These are phyloP conservation scores for Lentinus polychrous DNA, from an alignment of 1,284 basidiomycete species.

Conservation along the genomic window DNA sequence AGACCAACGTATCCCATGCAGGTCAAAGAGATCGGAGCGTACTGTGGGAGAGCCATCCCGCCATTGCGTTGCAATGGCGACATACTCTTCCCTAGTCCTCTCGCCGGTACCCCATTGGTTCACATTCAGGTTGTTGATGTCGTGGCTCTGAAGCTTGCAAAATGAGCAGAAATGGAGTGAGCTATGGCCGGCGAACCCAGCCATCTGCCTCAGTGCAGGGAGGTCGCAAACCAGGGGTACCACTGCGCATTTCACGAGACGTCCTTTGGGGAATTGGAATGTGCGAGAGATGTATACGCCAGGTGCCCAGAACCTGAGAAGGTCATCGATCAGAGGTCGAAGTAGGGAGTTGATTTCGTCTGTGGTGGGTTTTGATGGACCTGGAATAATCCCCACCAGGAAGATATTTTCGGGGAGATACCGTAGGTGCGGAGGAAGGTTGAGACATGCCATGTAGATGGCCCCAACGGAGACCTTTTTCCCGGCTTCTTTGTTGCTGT, in stretches of 20 bases:
- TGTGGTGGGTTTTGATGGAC: conserved; percentile 11
- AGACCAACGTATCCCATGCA: conserved; percentile 27
- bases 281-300: conserved; percentile 13
- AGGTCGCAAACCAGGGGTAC: conserved; percentile 5
- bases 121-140: conserved; percentile 1
- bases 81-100: background rate
- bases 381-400: conserved; percentile 18
- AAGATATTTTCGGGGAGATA: conserved; percentile 21
- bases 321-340: conserved; percentile 15
- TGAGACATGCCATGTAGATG: conserved; percentile 13
- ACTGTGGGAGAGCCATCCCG: conserved; percentile 1
- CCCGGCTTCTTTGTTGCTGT: conserved; percentile 20
- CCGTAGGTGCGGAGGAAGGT: conserved; percentile 18
- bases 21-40: conserved; percentile 11
- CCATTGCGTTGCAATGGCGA: background rate
- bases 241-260: conserved; percentile 1
- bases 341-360: conserved; percentile 18
- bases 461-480: conserved; percentile 14
- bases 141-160: background rate
- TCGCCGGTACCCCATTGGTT: background rate
- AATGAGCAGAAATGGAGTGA: conserved; percentile 1
- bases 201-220: background rate
- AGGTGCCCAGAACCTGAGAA: conserved; percentile 12
- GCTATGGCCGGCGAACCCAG: background rate
- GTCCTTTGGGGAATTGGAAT: conserved; percentile 1